Percentiles rank a stretch among this genome's conserved stretches.
phyloP scores from a whole-genome alignment of 2,329 filamentous ascomycete species.

The Talaromyces piceae region DNA sequence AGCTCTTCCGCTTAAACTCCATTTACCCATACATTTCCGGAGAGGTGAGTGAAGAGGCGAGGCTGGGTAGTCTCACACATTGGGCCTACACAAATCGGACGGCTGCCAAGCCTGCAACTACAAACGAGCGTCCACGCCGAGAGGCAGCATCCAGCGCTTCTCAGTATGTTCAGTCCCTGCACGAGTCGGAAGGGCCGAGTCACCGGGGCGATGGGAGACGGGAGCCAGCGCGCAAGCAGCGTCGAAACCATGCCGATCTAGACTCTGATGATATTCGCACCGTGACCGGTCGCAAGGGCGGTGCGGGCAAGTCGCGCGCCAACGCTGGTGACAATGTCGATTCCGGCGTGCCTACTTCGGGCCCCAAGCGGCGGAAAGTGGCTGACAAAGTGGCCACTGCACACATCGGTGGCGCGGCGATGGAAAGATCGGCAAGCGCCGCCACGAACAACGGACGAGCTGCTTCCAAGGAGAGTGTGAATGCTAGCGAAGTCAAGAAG shows the following conservation, averaged over 20 bases:
- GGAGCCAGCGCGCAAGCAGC: conserved; percentile 71
- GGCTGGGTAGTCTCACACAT: conserved; percentile 82
- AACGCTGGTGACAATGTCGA: conserved; percentile 14
- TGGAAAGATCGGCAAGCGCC: conserved; percentile 36
- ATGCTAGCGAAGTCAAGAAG: conserved; percentile 61
- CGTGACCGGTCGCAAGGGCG: conserved; percentile 47
- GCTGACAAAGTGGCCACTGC: conserved; percentile 52
- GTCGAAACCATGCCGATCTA: conserved; percentile 65
- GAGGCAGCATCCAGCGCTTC: conserved; percentile 61
- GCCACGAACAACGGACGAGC: conserved; percentile 25
- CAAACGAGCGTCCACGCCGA: conserved; percentile 64
- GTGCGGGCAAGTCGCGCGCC: conserved; percentile 44
- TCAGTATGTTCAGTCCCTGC: conserved; percentile 58
- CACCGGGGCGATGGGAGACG: conserved; percentile 71
- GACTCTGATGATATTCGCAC: conserved; percentile 64
- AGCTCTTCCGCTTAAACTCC: conserved; percentile 75
- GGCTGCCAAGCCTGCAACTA: conserved; percentile 49
- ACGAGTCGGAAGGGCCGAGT: conserved; percentile 76
- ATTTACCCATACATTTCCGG: conserved; percentile 78
- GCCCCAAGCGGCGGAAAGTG: conserved; percentile 70
- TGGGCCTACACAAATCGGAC: conserved; percentile 90
- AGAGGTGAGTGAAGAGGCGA: conserved; percentile 91
- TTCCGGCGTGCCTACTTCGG: conserved; percentile 36
- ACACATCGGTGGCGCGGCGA: conserved; percentile 23
- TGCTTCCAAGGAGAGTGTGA: conserved; percentile 58